Percentiles rank a stretch among this genome's conserved stretches.
Conservation (phyloP, 208 protist species). For the Naegleria fowleri region DNA sequence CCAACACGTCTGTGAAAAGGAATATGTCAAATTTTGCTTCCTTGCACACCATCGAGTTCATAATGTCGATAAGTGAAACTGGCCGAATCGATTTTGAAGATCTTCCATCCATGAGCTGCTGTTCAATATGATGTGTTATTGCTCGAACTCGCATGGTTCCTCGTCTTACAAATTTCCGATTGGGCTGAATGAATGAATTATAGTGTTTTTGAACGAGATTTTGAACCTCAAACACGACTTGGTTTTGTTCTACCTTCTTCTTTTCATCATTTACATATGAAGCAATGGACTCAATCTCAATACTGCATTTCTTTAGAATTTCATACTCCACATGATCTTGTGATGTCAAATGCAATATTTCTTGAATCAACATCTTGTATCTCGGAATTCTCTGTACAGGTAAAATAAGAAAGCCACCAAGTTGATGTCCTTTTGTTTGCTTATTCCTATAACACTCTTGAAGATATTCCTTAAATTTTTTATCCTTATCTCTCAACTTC, state of each 20-base stretch:
- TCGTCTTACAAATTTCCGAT: not conserved
- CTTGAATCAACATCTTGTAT: constrained; percentile 10
- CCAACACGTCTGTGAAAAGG: not conserved
- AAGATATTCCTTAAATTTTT: not conserved
- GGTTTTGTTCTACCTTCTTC: not conserved
- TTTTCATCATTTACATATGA: not conserved
- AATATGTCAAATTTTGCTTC: not conserved
- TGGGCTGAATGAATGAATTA: not conserved
- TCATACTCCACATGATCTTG: not conserved
- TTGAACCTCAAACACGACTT: not conserved
- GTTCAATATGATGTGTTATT: not conserved
- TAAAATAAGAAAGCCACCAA: not conserved
- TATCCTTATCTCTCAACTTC: too few relatives aligned
- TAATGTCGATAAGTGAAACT: not conserved
- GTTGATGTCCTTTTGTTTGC: not conserved
- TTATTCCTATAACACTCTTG: not conserved
- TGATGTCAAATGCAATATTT: not conserved
- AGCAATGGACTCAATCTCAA: not conserved
- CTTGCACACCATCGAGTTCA: not conserved
- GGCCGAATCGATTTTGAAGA: not conserved
- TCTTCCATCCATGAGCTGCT: not conserved
- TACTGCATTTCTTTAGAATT: not conserved
- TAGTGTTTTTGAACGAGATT: not conserved
- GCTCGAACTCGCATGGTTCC: not conserved
- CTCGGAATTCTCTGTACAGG: not conserved